Evolutionary conservation across 1,284 basidiomycete species (phyloP), one percentile per base, ranked within the genome.

Genomic region (Volvariella surrecta): DNA sequence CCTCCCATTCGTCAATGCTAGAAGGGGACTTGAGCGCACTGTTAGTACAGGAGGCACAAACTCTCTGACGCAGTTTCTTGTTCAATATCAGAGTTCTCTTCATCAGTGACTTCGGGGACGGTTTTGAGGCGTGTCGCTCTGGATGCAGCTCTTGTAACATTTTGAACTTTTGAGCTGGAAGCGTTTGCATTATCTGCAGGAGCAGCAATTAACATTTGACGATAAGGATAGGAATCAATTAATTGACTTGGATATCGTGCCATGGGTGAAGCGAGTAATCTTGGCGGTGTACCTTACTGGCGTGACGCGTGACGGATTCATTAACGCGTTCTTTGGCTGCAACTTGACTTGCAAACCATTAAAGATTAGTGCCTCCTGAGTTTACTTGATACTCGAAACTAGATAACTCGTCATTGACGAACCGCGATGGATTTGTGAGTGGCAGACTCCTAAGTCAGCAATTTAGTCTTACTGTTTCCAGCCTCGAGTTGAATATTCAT

Each of bases 401-500:
- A 22, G 19, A 28, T 6, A 16, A 4, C 13, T 7, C 20, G 42
- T 15, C 18, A 9, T 32, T 18, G 16, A 15, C 42, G 16, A 13
- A 65, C 6, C 34, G 6, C n/a, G 34, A 35, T 66, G 64, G 64
- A 66, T 51, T 66, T 58, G 64, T 64, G 47, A 54, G 60, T 47
- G 21, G 22, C 21, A n/a, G 22, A n/a, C 13, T 43, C 19, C 37
- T 37, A 42, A 30, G 18, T 21, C 24, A 8, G 13, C n/a, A 9
- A 18, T 37, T 51, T n/a, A 53, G n/a, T n/a, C 30, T 15, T 42
- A 17, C 31, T 13, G 8, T 32, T 22, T 41, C n/a, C 46, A 86
- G 82, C 51, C 61, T 87, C 17, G 83, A 87, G 54, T 60, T 87
- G 15, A 85, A 89, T 61, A 81, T 92, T 44, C 87, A 85, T 53